Conservation (phyloP, 768 basidiomycete species). For the Xanthoconium purpureum region DNA sequence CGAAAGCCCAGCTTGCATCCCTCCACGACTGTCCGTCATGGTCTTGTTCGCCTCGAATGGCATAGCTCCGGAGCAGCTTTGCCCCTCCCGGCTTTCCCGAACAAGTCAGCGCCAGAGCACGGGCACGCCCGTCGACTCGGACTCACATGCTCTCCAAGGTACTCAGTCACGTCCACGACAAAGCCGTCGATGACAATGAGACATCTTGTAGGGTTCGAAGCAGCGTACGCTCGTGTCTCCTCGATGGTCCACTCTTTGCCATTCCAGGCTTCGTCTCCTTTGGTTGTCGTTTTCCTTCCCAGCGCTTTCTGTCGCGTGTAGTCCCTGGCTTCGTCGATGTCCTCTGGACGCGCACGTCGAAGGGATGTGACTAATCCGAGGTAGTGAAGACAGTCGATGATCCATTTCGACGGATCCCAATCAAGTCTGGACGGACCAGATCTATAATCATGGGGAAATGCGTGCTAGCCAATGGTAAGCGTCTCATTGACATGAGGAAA, state of each 20-base stretch:
- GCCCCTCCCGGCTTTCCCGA: conserved; percentile 4
- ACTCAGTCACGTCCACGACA: conserved; percentile 3
- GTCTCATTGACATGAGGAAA: neutral
- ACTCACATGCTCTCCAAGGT: conserved; percentile 11
- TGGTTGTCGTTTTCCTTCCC: neutral
- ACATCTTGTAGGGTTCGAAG: neutral
- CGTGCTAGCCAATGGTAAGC: conserved; percentile 7
- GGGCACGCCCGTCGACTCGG: neutral
- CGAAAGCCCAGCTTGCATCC: conserved; percentile 12
- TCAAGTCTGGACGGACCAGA: conserved; percentile 10
- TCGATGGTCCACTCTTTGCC: conserved; percentile 7
- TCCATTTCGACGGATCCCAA: conserved; percentile 16
- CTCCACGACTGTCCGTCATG: neutral
- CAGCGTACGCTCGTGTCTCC: neutral
- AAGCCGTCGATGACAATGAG: conserved; percentile 9
- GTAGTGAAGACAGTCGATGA: conserved; percentile 3
- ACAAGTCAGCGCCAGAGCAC: neutral
- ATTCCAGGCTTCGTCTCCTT: neutral
- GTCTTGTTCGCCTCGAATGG: neutral
- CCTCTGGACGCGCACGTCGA: conserved; percentile 2
- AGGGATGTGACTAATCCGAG: conserved; percentile 8
- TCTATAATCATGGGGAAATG: conserved; percentile 14
- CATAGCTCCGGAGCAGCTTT: conserved; percentile 1
- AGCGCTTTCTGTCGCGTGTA: conserved; percentile 7
- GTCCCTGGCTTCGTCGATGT: conserved; percentile 8